Base-by-base conservation (phyloP, 345 rosid genomes). In the Lumnitzera littorea region DNA sequence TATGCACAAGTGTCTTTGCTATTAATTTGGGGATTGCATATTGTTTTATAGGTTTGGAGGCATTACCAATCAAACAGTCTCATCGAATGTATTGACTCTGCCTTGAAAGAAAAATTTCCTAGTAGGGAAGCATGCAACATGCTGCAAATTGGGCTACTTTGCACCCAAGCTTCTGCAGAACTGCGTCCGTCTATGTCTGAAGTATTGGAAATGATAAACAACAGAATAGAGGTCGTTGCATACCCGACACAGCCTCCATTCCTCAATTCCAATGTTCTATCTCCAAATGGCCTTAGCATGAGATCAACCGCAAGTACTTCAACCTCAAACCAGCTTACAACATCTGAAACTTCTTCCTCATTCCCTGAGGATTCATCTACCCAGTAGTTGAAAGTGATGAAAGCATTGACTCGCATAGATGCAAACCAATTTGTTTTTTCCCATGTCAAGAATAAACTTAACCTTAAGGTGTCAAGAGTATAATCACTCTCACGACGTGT, bases 191-290 rank as follows among this genome's bases (percentile, higher is more conserved):
- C 61, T 5, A 68, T 68, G 72, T 50, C 57, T 27, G 48, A 41
- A 29, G 67, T 62, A 15, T 36, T 68, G 2, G 53, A 51, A 56
- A 56, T 68, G 72, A 51, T 68, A 47, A 57, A 16, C 8, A 11
- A 63, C 11, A 46, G 24, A 15, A 27, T 24, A 13, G 11, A 0
- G 13, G 15, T 12, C 47, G 25, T 68, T 36, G 58, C 58, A 3
- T 50, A 51, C 58, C 72, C 72, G 9, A 56, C 1, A 7, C 72
- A 62, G 36, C 72, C 72, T 17, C 67, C 72, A 9, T 68, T 68
- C 36, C 41, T 68, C 46, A 62, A 47, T 24, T 15, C 23, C 46
- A 57, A 49, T 17, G 27, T 20, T 15, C 24, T 15, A 14, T 23
- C 43, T 31, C 52, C 61, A 16, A n/a, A 4, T 12, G 10, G n/a